Evolutionary conservation across 2,329 filamentous ascomycete genomes (phyloP).

Genomic region (Myriosclerotinia duriaeana): DNA sequence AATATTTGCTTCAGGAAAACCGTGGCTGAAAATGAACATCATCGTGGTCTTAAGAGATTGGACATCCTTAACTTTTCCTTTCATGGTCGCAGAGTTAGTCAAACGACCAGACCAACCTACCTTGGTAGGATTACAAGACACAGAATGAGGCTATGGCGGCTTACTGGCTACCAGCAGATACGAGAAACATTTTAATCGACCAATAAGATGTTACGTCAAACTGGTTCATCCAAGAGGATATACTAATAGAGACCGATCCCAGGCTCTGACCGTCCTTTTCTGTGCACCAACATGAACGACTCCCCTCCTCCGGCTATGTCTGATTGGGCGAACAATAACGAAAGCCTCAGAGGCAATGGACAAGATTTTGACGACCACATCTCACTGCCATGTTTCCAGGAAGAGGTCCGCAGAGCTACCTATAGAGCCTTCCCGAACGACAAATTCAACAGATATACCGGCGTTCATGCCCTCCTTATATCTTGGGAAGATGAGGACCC

Average conservation of each 20-base stretch:
- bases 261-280: neutral
- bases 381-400: neutral
- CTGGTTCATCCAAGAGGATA: neutral
- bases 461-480: neutral
- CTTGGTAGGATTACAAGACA: neutral
- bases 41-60: neutral
- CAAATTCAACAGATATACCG: neutral
- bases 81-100: neutral
- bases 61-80: neutral
- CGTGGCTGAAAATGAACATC: neutral
- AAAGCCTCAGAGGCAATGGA: neutral
- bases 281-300: neutral
- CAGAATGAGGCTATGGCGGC: neutral
- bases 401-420: neutral
- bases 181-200: neutral
- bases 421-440: neutral
- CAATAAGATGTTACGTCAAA: neutral
- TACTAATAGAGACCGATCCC: neutral
- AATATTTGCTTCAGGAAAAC: neutral
- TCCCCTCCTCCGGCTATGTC: neutral
- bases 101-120: neutral
- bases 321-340: neutral
- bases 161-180: neutral
- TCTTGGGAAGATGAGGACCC: neutral
- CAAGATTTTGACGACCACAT: neutral